phyloP scores from a whole-genome alignment of 768 basidiomycete species.

The Saitozyma podzolica region DNA sequence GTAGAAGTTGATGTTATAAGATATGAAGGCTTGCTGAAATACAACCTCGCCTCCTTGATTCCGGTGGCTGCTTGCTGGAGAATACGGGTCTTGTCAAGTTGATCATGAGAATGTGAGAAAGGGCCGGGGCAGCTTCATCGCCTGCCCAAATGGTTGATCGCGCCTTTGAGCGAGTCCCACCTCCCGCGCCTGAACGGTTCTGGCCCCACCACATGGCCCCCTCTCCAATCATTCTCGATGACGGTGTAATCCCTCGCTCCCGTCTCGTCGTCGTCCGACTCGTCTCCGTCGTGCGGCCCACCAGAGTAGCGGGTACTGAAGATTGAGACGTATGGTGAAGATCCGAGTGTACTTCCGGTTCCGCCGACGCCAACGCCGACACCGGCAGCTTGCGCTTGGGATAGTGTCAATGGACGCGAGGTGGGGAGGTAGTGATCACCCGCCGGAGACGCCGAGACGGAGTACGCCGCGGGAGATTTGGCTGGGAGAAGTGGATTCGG shows the following conservation, averaged over 20 bases:
- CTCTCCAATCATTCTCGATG: conserved; percentile 46
- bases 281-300: conserved; percentile 37
- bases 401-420: not conserved
- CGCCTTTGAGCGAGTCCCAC: too few relatives aligned
- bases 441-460: not conserved
- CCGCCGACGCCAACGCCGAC: not conserved
- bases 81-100: too few relatives aligned
- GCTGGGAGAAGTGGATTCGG: too few relatives aligned
- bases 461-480: not conserved
- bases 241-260: conserved; percentile 29
- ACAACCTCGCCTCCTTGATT: too few relatives aligned
- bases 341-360: too few relatives aligned
- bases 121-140: too few relatives aligned
- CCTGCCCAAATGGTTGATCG: too few relatives aligned
- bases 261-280: conserved; percentile 41
- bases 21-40: too few relatives aligned
- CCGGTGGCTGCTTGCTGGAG: too few relatives aligned
- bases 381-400: conserved; percentile 4
- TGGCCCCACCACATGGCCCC: conserved; percentile 22
- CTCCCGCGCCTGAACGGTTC: not conserved
- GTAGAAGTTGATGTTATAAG: too few relatives aligned
- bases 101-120: too few relatives aligned
- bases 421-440: not conserved
- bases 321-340: conserved; percentile 33
- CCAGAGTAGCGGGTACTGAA: conserved; percentile 31